Evolutionary conservation across 78 protist species (phyloP), one percentile per base, ranked within the genome.

Genomic region (Polysphondylium violaceum): DNA sequence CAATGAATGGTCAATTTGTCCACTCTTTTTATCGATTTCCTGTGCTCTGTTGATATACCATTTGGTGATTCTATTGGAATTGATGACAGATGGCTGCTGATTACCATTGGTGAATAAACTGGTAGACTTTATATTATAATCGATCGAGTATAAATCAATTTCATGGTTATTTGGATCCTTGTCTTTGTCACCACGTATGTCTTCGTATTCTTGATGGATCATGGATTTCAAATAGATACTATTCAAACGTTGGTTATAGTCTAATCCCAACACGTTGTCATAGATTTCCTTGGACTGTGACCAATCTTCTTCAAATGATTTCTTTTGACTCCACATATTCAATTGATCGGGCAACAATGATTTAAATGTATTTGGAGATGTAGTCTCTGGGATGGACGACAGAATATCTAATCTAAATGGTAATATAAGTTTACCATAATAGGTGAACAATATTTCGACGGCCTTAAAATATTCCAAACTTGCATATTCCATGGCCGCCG

Each of bases 401-500:
- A 83, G 61, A 31, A 83, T 69, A 25, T 67, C 63, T 31, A 83
- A 69, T 25, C 91, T 16, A 55, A 35, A 51, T 5, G 91, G 73
- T 43, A 83, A 33, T 4, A 83, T 9, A 21, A 25, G 36, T 11
- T 58, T 25, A 1, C 73, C 19, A 33, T 69, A 55, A 44, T 83
- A 69, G 2, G 74, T 68, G 11, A 83, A 69, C 29, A 83, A 44
- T 11, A 69, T 63, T 19, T 40, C 76, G 6, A 83, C 76, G 0
- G 91, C 91, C 33, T 83, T 83, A n/a, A 83, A 31, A 58, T 83
- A 71, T 58, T 83, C 91, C 25, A 71, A 67, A 67, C 36, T 83
- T 25, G 91, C 91, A 41, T 58, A 83, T n/a, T 83, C 91, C 91
- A 83, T 83, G 6, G 91, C 91, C 27, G 72, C 79, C 7, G 64